Percentiles rank a stretch among this genome's conserved stretches.
phyloP scores from a whole-genome alignment of 495 filamentous ascomycete genomes.

The Neurospora pannonica region DNA sequence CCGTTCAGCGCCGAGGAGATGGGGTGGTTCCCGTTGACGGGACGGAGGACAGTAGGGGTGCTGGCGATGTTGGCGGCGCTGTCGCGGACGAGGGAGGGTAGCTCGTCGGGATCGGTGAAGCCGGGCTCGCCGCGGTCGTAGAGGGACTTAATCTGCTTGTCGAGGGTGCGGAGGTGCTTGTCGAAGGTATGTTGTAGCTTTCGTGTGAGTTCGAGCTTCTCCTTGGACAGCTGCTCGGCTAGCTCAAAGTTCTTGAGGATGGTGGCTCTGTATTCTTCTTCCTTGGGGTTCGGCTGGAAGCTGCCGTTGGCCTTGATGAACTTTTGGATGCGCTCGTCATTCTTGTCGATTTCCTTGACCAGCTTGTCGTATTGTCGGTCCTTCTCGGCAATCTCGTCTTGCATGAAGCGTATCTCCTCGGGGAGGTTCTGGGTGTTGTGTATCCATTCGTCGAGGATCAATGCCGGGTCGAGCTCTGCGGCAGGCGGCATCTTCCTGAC shows the following conservation, averaged over 20 bases:
- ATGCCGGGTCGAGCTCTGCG: constrained; percentile 62
- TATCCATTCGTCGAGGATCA: constrained; percentile 87
- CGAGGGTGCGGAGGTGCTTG: constrained; percentile 79
- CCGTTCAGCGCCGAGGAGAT: constrained; percentile 39
- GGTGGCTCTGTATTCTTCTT: constrained; percentile 59
- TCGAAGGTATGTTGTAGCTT: constrained; percentile 74
- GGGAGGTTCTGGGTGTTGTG: constrained; percentile 82
- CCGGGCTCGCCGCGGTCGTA: constrained; percentile 62
- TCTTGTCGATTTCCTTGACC: constrained; percentile 59
- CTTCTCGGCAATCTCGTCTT: constrained; percentile 91
- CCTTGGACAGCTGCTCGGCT: constrained; percentile 67
- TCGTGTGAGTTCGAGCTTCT: constrained; percentile 73
- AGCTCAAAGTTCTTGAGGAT: constrained; percentile 64
- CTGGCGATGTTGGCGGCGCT: constrained; percentile 38
- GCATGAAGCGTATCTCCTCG: constrained; percentile 80
- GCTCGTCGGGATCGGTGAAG: constrained; percentile 64
- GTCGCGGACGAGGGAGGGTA: constrained; percentile 69
- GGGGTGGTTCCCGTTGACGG: constrained; percentile 27
- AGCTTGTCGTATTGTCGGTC: constrained; percentile 71
- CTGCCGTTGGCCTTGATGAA: constrained; percentile 81
- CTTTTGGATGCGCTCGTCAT: constrained; percentile 78
- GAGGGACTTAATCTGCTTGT: constrained; percentile 75
- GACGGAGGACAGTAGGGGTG: constrained; percentile 28
- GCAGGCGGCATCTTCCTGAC: constrained; percentile 41
- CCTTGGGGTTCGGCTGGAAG: constrained; percentile 73